Evolutionary conservation across 2,329 filamentous ascomycete genomes (phyloP).

Genomic region (Nothophaeocryptopus gaeumannii): DNA sequence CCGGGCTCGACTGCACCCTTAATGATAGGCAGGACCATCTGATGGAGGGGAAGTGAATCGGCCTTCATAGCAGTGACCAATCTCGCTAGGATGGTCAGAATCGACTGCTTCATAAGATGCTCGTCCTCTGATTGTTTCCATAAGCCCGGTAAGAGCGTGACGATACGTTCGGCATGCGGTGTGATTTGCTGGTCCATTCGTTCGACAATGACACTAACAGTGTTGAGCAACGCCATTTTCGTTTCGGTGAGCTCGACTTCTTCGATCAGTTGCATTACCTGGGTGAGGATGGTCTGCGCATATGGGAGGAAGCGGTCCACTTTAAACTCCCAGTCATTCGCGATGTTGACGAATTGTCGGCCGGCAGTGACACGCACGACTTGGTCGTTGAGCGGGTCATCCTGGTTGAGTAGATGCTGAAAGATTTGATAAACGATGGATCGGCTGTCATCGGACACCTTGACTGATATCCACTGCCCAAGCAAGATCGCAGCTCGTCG

Average conservation of each 20-base stretch:
- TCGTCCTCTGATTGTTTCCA: conserved; percentile 86
- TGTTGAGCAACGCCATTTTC: conserved; percentile 85
- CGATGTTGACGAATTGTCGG: conserved; percentile 73
- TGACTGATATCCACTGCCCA: conserved; percentile 83
- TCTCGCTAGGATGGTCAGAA: conserved; percentile 79
- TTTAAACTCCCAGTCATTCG: conserved; percentile 81
- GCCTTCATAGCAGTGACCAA: conserved; percentile 82
- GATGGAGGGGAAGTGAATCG: conserved; percentile 73
- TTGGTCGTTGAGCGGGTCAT: conserved; percentile 78
- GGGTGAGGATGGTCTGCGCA: conserved; percentile 67
- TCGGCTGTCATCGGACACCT: conserved; percentile 65
- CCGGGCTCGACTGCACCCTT: conserved; percentile 72
- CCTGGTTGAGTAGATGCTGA: conserved; percentile 74
- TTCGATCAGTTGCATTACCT: conserved; percentile 73
- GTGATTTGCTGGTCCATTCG: conserved; percentile 72
- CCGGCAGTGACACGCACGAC: conserved; percentile 91
- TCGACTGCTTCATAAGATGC: conserved; percentile 89
- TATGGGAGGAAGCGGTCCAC: conserved; percentile 73
- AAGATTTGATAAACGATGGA: conserved; percentile 84
- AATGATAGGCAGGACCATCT: conserved; percentile 77
- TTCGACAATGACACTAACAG: conserved; percentile 74
- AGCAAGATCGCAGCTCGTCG: conserved; percentile 85
- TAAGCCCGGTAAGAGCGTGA: conserved; percentile 72
- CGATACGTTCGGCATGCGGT: conserved; percentile 73
- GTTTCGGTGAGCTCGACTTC: conserved; percentile 81